A percentile compares a stretch with the other conserved stretches of the same genome.
phyloP scores from a whole-genome alignment of 441 rosid species.

The Aquilaria agallochum region DNA sequence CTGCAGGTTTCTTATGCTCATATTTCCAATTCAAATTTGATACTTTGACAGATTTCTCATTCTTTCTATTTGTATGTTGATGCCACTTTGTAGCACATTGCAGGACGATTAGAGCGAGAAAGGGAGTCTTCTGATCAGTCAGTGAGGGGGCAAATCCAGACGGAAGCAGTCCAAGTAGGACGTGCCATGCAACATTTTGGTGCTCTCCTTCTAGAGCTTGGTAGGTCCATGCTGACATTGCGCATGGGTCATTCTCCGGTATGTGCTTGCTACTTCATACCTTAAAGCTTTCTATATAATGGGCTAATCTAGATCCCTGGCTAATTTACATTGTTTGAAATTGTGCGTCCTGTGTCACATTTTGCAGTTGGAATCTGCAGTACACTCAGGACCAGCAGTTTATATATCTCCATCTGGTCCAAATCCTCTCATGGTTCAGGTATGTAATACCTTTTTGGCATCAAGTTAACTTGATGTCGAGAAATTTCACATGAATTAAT shows the following conservation, averaged over 20 bases:
- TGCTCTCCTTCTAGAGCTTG: conserved; percentile 86
- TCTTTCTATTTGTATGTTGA: conserved; percentile 34
- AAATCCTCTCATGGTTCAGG: conserved; percentile 61
- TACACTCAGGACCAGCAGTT: conserved; percentile 87
- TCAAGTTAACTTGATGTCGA: not conserved
- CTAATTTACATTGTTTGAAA: not conserved
- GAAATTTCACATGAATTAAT: too few relatives aligned
- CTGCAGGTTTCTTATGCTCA: too few relatives aligned
- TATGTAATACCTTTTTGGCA: conserved; percentile 18
- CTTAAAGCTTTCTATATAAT: conserved; percentile 4
- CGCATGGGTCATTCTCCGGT: conserved; percentile 82
- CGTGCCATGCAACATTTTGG: conserved; percentile 84
- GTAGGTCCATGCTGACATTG: conserved; percentile 70
- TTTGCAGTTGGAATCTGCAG: conserved; percentile 60
- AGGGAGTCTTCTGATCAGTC: conserved; percentile 57
- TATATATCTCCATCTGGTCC: conserved; percentile 36
- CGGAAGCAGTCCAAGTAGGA: conserved; percentile 67
- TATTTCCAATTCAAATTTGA: too few relatives aligned
- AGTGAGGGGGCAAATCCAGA: conserved; percentile 62
- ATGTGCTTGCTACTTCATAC: conserved; percentile 15
- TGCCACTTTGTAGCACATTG: conserved; percentile 71
- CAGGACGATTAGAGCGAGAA: conserved; percentile 70
- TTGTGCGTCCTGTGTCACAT: conserved; percentile 4
- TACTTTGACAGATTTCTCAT: conserved; percentile 23
- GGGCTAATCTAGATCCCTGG: too few relatives aligned